Percentiles rank a stretch among this genome's conserved stretches.
Conservation (phyloP, 2,329 filamentous ascomycete genomes). For the Ascomycota sp. region DNA sequence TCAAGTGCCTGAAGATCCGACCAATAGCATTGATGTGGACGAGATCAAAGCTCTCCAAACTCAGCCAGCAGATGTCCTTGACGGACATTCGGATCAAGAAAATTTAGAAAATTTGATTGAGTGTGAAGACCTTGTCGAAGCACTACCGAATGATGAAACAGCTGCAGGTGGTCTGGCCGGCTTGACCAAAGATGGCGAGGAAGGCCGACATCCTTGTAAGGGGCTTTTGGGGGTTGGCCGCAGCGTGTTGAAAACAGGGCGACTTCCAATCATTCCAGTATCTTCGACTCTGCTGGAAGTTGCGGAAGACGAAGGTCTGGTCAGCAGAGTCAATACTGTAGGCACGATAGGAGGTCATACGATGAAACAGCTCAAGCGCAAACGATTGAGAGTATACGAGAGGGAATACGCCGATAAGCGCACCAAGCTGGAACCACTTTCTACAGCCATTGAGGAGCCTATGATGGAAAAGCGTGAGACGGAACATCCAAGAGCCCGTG, state of each 20-base stretch:
- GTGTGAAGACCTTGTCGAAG: neutral
- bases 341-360: conserved; percentile 10
- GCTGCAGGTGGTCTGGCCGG: neutral
- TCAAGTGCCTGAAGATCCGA: conserved; percentile 7
- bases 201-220: neutral
- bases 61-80: conserved; percentile 24
- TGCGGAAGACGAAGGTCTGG: conserved; percentile 17
- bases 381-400: neutral
- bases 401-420: conserved; percentile 1
- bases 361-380: conserved; percentile 1
- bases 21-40: conserved; percentile 39
- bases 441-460: neutral
- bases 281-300: conserved; percentile 16
- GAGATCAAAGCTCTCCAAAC: conserved; percentile 32
- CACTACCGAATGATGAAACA: neutral
- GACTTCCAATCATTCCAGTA: conserved; percentile 17
- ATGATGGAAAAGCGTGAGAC: neutral
- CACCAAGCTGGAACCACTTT: neutral
- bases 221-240: conserved; percentile 15
- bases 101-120: conserved; percentile 11
- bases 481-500: neutral
- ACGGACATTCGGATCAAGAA: conserved; percentile 35
- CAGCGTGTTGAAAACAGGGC: conserved; percentile 20
- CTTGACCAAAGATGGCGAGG: neutral
- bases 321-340: conserved; percentile 6